Evolutionary conservation across 1,284 basidiomycete genomes (phyloP).

Genomic region (Singerocomus inundabilis): DNA sequence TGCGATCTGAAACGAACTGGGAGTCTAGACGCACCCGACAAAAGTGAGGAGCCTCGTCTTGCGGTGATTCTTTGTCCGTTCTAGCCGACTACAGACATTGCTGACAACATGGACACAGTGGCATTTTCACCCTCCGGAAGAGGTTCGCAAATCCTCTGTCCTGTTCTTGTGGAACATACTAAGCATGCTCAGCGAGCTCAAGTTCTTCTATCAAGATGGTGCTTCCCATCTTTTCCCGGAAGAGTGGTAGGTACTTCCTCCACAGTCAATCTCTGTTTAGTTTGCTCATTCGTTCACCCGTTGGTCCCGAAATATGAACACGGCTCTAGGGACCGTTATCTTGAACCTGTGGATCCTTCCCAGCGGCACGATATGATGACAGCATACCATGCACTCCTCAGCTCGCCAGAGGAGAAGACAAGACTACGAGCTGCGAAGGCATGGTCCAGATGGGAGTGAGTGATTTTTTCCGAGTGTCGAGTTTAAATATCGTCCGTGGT

Average conservation of each 20-base stretch:
- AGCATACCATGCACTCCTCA: conserved; percentile 84
- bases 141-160: conserved; percentile 41
- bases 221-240: conserved; percentile 84
- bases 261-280: not conserved
- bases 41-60: conserved; percentile 79
- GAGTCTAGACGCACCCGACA: conserved; percentile 69
- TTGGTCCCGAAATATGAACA: not conserved
- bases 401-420: conserved; percentile 67
- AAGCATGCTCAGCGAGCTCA: conserved; percentile 60
- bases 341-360: conserved; percentile 76
- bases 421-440: conserved; percentile 76
- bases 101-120: conserved; percentile 42
- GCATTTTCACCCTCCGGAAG: conserved; percentile 86
- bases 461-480: conserved; percentile 13
- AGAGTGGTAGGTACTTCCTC: conserved; percentile 59
- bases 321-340: conserved; percentile 71
- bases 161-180: not conserved
- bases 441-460: conserved; percentile 90
- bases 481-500: conserved; percentile 2
- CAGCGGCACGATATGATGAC: conserved; percentile 79
- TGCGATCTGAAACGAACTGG: not conserved
- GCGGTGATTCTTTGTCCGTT: conserved; percentile 46
- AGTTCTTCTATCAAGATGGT: conserved; percentile 91
- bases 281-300: not conserved
- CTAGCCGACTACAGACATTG: not conserved